These are phyloP conservation scores for Aureobasidium sp. DNA, from an alignment of 2,329 filamentous ascomycete species.

Conservation along the genomic window DNA sequence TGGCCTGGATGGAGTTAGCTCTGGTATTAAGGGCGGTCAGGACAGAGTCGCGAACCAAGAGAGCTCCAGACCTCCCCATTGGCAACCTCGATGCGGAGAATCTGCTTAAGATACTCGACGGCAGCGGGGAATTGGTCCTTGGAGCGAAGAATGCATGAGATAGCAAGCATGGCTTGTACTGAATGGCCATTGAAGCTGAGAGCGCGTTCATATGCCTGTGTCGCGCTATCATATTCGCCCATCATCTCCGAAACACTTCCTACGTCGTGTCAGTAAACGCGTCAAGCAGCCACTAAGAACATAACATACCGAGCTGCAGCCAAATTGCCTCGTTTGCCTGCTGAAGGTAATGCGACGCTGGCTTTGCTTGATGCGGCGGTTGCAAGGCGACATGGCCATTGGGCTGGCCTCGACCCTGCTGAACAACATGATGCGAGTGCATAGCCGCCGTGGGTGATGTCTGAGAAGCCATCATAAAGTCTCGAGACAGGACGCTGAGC, in stretches of 20 bases:
- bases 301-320: slow-evolving; percentile 76
- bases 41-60: slow-evolving; percentile 55
- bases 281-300: neutral
- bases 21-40: neutral
- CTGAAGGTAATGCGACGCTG: slow-evolving; percentile 66
- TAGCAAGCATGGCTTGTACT: slow-evolving; percentile 85
- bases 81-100: slow-evolving; percentile 77
- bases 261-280: slow-evolving; percentile 33
- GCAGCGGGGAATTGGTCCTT: slow-evolving; percentile 92
- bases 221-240: slow-evolving; percentile 81
- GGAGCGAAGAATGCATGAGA: slow-evolving; percentile 82
- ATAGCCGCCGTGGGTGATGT: slow-evolving; percentile 73
- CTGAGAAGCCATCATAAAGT: slow-evolving; percentile 41
- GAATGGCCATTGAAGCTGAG: slow-evolving; percentile 83
- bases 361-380: slow-evolving; percentile 47
- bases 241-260: slow-evolving; percentile 81
- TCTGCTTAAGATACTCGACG: slow-evolving; percentile 84
- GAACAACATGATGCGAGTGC: slow-evolving; percentile 58
- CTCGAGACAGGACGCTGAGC: neutral
- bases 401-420: slow-evolving; percentile 52
- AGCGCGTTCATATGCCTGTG: slow-evolving; percentile 84
- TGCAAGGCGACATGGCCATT: slow-evolving; percentile 39
- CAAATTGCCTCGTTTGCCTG: slow-evolving; percentile 81
- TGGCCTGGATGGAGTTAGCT: slow-evolving; percentile 56
- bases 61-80: slow-evolving; percentile 98